Evolutionary conservation across 2,329 filamentous ascomycete genomes (phyloP).

Genomic region (Blumeria graminis): DNA sequence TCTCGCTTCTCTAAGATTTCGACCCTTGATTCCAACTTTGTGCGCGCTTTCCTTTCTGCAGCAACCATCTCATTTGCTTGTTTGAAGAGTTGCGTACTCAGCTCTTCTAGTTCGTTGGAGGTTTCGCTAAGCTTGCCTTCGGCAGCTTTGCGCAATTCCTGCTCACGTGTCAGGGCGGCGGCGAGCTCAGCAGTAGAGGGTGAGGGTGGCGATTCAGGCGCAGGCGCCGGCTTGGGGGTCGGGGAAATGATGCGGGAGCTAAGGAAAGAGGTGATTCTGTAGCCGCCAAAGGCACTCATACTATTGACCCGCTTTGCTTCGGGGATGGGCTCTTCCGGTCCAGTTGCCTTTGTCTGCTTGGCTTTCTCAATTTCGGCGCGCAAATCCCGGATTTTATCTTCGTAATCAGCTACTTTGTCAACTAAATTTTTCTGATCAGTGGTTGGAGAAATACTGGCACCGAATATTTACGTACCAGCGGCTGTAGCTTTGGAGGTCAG

Average conservation of each 20-base stretch:
- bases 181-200: slow-evolving; percentile 25
- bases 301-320: slow-evolving; percentile 3
- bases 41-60: slow-evolving; percentile 43
- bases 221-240: slow-evolving; percentile 6
- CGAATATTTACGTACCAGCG: slow-evolving; percentile 21
- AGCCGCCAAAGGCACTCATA: slow-evolving; percentile 7
- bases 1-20: slow-evolving; percentile 45
- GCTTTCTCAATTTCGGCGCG: slow-evolving; percentile 16
- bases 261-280: slow-evolving; percentile 21
- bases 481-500: slow-evolving; percentile 48
- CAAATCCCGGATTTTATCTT: slow-evolving; percentile 46
- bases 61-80: slow-evolving; percentile 80
- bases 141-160: slow-evolving; percentile 39
- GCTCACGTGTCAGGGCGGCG: slow-evolving; percentile 39
- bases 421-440: slow-evolving; percentile 17
- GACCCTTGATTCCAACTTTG: slow-evolving; percentile 46
- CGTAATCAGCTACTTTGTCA: slow-evolving; percentile 52
- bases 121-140: slow-evolving; percentile 43
- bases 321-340: not conserved
- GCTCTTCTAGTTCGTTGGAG: slow-evolving; percentile 52
- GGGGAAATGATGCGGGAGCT: slow-evolving; percentile 24
- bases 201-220: slow-evolving; percentile 10
- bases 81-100: slow-evolving; percentile 51
- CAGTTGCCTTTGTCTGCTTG: not conserved
- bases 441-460: not conserved